Evolutionary conservation across 1,284 basidiomycete genomes (phyloP), one percentile per base, ranked within the genome.

Genomic region (Marasmius oreades): DNA sequence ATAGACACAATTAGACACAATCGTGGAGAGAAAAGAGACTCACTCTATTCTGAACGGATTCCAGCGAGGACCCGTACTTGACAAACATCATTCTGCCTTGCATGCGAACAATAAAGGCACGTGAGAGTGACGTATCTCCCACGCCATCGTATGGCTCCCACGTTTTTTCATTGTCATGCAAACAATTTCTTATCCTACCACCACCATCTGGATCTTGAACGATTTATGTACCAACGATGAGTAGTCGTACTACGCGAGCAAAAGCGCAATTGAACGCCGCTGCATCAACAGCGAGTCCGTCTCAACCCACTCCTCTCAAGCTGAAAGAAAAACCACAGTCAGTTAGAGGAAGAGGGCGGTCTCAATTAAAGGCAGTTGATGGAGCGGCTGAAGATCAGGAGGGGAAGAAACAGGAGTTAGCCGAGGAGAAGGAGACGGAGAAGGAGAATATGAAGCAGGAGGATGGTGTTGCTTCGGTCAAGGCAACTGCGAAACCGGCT

Each of bases 201-300:
- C 47, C n/a, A 50, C 47, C 47, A 50, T 20, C 26, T 50, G n/a
- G 47, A n/a, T 50, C 28, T 20, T 46, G 20, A 23, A 31, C 47
- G 14, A 18, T 50, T 50, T 50, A 50, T 50, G 47, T 50, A 50
- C 47, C 56, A 55, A 62, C 62, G 59, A 80, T 82, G 79, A 76
- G 76, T 56, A 75, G 74, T 57, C 79, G 80, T 60, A 68, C 78
- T 23, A 74, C 58, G 23, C 58, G 57, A 33, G 59, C 64, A 31
- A 56, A 64, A 10, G 62, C 66, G 11, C 22, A 55, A 18, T 24
- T 51, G 31, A 58, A 53, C 14, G 43, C 62, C 16, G 53, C 58
- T 16, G 39, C 48, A 24, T 53, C 56, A 2, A 48, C 55, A 24
- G 26, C 53, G 36, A 53, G 56, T 42, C 54, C 59, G 24, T 36